Percentiles rank a stretch among this genome's conserved stretches.
Evolutionary conservation across 1,284 basidiomycete species (phyloP).

Genomic region (Cutaneotrichosporon arboriforme): DNA sequence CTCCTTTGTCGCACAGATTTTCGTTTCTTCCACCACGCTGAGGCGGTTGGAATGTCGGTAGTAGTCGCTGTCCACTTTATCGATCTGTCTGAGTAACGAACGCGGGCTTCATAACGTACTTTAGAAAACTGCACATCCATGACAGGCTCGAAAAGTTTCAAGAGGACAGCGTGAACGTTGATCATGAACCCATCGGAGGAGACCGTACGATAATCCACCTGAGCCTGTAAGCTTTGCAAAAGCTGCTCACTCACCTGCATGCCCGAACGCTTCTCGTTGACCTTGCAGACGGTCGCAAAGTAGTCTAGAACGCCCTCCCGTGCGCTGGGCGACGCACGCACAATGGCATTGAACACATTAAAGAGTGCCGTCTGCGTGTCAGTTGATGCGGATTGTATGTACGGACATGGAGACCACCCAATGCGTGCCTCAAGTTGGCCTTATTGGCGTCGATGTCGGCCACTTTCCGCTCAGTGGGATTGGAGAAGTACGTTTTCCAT

Average conservation of each 20-base stretch:
- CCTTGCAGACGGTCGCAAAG: conserved; percentile 65
- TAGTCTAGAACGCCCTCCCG: conserved; percentile 81
- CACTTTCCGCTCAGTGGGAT: conserved; percentile 67
- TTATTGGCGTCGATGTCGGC: conserved; percentile 77
- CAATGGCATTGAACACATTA: conserved; percentile 79
- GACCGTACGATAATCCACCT: conserved; percentile 79
- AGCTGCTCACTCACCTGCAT: conserved; percentile 60
- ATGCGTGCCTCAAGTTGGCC: conserved; percentile 70
- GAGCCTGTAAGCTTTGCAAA: neutral
- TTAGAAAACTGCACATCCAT: conserved; percentile 89
- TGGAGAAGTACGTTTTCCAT: conserved; percentile 72
- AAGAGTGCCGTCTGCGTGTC: conserved; percentile 55
- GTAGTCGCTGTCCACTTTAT: conserved; percentile 82
- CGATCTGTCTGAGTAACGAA: conserved; percentile 57
- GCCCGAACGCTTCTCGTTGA: conserved; percentile 82
- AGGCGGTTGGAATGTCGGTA: conserved; percentile 67
- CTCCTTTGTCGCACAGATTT: conserved; percentile 77
- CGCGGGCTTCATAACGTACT: conserved; percentile 48
- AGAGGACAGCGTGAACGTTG: conserved; percentile 75
- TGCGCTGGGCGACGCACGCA: conserved; percentile 71
- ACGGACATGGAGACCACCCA: conserved; percentile 71
- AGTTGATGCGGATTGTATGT: neutral
- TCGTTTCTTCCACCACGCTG: conserved; percentile 76
- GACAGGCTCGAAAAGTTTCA: conserved; percentile 91
- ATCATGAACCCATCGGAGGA: conserved; percentile 90